Conservation (phyloP, 2,329 filamentous ascomycete genomes). For the Stachybotrys chartarum region DNA sequence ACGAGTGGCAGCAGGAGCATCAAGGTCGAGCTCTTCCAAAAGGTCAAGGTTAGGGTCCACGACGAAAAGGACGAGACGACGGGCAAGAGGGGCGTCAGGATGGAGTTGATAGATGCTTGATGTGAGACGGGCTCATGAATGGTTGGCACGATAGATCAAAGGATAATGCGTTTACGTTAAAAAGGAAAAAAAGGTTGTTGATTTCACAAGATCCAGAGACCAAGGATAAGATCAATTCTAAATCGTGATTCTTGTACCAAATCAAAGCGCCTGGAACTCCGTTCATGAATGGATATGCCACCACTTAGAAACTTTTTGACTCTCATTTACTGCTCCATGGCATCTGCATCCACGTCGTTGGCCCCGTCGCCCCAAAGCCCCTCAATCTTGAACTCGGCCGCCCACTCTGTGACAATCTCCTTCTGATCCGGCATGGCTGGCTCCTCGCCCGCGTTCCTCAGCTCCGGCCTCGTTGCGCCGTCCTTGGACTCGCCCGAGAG, state of each 20-base stretch:
- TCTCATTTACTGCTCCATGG: conserved; percentile 43
- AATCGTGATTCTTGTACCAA: not conserved
- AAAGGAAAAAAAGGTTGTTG: too few species aligned
- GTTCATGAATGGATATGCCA: not conserved
- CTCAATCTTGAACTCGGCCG: conserved; percentile 90
- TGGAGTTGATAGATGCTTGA: conserved; percentile 50
- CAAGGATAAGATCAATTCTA: too few species aligned
- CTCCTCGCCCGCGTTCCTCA: conserved; percentile 33
- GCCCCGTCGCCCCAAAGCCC: conserved; percentile 74
- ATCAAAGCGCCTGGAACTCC: not conserved
- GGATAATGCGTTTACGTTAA: too few species aligned
- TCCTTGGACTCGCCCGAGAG: conserved; percentile 43
- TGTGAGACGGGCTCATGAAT: not conserved
- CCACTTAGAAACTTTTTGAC: conserved; percentile 7
- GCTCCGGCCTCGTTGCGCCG: conserved; percentile 20
- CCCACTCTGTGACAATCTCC: conserved; percentile 87
- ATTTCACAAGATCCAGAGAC: too few species aligned
- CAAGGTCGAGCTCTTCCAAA: conserved; percentile 80
- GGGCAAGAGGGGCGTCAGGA: conserved; percentile 87
- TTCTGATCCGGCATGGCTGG: conserved; percentile 60
- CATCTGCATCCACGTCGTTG: conserved; percentile 28
- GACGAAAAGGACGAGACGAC: conserved; percentile 92
- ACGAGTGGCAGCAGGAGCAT: conserved; percentile 48
- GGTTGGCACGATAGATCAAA: too few species aligned
- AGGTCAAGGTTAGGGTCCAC: conserved; percentile 79